These are phyloP conservation scores for Phytophthora sojae DNA, from an alignment of 352 stramenopile genomes.

Conservation along the genomic window DNA sequence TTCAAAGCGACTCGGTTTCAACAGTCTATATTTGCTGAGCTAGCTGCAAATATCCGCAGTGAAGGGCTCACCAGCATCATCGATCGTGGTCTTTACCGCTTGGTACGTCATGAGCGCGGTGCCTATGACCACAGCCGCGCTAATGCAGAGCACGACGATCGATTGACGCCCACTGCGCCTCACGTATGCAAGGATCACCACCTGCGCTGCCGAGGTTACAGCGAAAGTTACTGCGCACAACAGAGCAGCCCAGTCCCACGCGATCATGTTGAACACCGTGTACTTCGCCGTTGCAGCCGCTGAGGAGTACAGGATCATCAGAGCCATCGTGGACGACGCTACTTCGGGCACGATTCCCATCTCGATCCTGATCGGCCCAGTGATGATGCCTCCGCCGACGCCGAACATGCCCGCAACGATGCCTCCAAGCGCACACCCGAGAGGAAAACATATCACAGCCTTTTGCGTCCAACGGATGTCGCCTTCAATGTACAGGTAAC, in stretches of 20 bases:
- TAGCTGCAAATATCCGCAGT: slow-evolving; percentile 38
- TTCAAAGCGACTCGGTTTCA: too few species aligned
- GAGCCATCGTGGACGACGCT: slow-evolving; percentile 40
- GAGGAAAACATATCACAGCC: slow-evolving; percentile 53
- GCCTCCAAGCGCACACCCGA: slow-evolving; percentile 48
- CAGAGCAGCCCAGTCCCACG: slow-evolving; percentile 55
- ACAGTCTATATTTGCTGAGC: not conserved
- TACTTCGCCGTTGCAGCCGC: slow-evolving; percentile 65
- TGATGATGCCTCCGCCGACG: slow-evolving; percentile 54
- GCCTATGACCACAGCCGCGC: slow-evolving; percentile 48
- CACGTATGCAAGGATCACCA: slow-evolving; percentile 62
- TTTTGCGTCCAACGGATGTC: slow-evolving; percentile 60
- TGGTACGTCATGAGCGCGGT: slow-evolving; percentile 61
- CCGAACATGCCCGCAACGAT: slow-evolving; percentile 64
- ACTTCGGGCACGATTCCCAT: slow-evolving; percentile 50
- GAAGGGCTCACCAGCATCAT: slow-evolving; percentile 48
- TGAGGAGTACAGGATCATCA: slow-evolving; percentile 67
- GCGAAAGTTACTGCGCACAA: slow-evolving; percentile 55
- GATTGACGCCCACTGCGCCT: slow-evolving; percentile 59
- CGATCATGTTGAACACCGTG: slow-evolving; percentile 60
- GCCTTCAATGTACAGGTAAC: slow-evolving; percentile 7
- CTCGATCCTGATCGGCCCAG: slow-evolving; percentile 43
- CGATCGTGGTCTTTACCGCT: slow-evolving; percentile 55
- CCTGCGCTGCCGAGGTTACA: slow-evolving; percentile 55
- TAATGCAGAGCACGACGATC: slow-evolving; percentile 73